Conservation (phyloP, 2,329 filamentous ascomycete species). For the Aspergillus fructus region DNA sequence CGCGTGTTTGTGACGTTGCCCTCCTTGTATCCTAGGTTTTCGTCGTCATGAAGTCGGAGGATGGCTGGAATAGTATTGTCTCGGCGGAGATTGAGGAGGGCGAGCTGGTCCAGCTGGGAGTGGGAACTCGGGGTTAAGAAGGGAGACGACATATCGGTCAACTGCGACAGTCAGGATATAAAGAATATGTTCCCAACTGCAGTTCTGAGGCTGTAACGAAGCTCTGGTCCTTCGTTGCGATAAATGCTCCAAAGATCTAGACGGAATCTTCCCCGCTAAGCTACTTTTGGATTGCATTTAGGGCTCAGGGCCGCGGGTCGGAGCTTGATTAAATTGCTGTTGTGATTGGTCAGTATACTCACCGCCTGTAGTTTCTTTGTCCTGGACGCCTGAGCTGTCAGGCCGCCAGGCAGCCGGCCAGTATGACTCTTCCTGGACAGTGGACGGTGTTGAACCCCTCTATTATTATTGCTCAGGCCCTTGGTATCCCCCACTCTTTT, state of each 20-base stretch:
- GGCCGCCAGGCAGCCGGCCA: constrained; percentile 4
- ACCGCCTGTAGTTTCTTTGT: neutral
- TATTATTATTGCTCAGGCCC: constrained; percentile 13
- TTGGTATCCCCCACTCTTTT: constrained; percentile 14
- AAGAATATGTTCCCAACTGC: neutral
- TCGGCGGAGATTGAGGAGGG: constrained; percentile 83
- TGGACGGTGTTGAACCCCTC: constrained; percentile 8
- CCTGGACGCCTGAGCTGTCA: constrained; percentile 3
- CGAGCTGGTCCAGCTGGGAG: constrained; percentile 66
- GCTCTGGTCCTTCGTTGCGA: constrained; percentile 12
- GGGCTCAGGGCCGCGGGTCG: constrained; percentile 13
- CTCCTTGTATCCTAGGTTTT: constrained; percentile 70
- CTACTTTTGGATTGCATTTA: neutral
- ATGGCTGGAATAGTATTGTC: constrained; percentile 79
- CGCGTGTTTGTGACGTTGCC: constrained; percentile 84
- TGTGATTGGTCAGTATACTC: constrained; percentile 6
- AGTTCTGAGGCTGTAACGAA: constrained; percentile 1
- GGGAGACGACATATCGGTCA: constrained; percentile 57
- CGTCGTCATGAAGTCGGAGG: constrained; percentile 61
- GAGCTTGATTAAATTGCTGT: neutral
- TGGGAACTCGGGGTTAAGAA: constrained; percentile 71
- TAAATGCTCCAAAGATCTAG: constrained; percentile 10
- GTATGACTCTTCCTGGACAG: neutral
- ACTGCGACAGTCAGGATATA: neutral
- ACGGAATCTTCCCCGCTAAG: constrained; percentile 10